Conservation (phyloP, 2,329 filamentous ascomycete genomes). For the Venturia pyrina region DNA sequence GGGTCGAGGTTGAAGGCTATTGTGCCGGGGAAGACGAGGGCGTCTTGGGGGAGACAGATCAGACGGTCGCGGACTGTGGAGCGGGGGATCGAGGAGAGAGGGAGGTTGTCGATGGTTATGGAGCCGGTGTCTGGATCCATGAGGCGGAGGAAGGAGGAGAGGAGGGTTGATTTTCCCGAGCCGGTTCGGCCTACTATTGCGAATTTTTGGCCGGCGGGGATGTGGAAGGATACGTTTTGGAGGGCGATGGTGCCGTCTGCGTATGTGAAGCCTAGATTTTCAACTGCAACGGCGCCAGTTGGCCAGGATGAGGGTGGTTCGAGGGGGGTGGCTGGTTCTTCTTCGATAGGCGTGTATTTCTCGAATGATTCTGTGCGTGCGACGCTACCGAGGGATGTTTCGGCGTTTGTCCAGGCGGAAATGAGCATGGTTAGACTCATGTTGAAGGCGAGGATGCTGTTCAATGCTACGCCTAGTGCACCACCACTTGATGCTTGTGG, state of each 20-base stretch:
- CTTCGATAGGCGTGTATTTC: conserved; percentile 35
- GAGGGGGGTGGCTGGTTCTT: conserved; percentile 17
- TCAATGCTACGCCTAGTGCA: conserved; percentile 42
- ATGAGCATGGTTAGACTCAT: conserved; percentile 42
- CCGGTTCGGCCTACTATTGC: conserved; percentile 42
- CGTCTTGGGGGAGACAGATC: conserved; percentile 20
- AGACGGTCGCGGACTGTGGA: conserved; percentile 28
- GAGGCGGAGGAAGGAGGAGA: conserved; percentile 40
- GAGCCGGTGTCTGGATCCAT: conserved; percentile 33
- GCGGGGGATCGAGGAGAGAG: conserved; percentile 32
- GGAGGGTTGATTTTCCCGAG: conserved; percentile 43
- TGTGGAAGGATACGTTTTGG: conserved; percentile 35
- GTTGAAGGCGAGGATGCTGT: conserved; percentile 45
- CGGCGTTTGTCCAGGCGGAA: conserved; percentile 45
- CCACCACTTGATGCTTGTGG: conserved; percentile 26
- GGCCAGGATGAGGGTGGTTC: background rate
- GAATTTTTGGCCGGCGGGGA: conserved; percentile 37
- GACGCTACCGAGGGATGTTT: conserved; percentile 49
- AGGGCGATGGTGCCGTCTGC: conserved; percentile 24
- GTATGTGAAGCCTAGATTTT: conserved; percentile 1
- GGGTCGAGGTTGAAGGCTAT: conserved; percentile 10
- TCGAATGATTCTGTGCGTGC: conserved; percentile 45
- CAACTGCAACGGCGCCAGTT: background rate
- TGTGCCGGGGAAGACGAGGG: conserved; percentile 1
- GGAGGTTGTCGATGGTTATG: conserved; percentile 38